Percentiles rank a stretch among this genome's conserved stretches.
Conservation (phyloP, 2,329 filamentous ascomycete genomes). For the Fusarium annulatum region DNA sequence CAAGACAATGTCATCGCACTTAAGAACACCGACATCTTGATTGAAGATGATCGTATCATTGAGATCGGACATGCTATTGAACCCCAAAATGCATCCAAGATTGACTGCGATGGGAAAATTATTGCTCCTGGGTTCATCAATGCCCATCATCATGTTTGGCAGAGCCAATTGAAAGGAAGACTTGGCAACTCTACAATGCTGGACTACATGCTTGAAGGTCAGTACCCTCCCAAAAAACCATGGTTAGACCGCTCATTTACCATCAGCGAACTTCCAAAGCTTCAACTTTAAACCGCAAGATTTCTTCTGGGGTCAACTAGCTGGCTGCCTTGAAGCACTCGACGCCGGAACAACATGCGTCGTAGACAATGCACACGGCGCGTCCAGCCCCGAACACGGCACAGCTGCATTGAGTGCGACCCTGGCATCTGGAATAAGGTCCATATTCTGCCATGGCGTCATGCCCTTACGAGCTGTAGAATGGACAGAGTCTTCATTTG, state of each 20-base stretch:
- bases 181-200: slow-evolving; percentile 11
- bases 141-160: slow-evolving; percentile 11
- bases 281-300: background rate
- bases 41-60: background rate
- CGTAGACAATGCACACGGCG: slow-evolving; percentile 6
- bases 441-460: background rate
- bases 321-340: background rate
- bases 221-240: too few species aligned
- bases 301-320: slow-evolving; percentile 13
- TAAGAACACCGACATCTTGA: background rate
- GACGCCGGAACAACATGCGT: slow-evolving; percentile 12
- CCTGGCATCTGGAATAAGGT: background rate
- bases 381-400: background rate
- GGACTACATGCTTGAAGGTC: slow-evolving; percentile 13
- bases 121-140: background rate
- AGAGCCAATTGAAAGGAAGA: slow-evolving; percentile 5
- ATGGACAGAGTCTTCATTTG: slow-evolving; percentile 12
- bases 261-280: background rate
- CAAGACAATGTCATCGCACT: background rate
- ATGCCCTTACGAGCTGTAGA: background rate
- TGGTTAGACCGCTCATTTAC: too few species aligned
- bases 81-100: rapidly evolving
- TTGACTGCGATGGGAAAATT: background rate
- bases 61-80: background rate
- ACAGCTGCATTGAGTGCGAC: background rate